phyloP scores from a whole-genome alignment of 1,284 basidiomycete species.

The Phylloboletellus chloephorus region DNA sequence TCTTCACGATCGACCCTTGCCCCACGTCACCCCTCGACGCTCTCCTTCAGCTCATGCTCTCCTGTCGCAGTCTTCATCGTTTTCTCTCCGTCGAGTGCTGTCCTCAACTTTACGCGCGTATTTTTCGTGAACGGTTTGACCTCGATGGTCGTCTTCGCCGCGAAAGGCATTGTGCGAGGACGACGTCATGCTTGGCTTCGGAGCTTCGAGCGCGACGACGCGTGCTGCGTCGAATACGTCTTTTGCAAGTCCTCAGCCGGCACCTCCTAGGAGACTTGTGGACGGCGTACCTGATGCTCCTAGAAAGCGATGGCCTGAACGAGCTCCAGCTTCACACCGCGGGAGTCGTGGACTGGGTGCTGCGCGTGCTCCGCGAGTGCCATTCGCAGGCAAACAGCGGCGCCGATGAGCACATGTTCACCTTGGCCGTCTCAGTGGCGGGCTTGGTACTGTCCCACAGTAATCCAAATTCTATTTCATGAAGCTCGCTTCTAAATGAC shows the following conservation, averaged over 20 bases:
- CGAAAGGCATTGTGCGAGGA: constrained; percentile 22
- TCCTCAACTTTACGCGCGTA: constrained; percentile 56
- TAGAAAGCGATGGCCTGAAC: constrained; percentile 45
- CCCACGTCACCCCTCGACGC: constrained; percentile 34
- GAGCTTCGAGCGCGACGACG: constrained; percentile 43
- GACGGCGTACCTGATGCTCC: constrained; percentile 46
- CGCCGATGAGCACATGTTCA: constrained; percentile 17
- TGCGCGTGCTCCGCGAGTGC: constrained; percentile 22
- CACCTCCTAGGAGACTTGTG: constrained; percentile 42
- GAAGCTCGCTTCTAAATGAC: constrained; percentile 22
- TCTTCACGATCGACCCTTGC: constrained; percentile 36
- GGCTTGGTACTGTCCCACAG: constrained; percentile 34
- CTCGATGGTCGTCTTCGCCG: constrained; percentile 36
- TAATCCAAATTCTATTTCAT: constrained; percentile 27
- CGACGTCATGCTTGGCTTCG: constrained; percentile 42
- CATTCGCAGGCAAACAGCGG: constrained; percentile 7
- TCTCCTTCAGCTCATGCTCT: constrained; percentile 41
- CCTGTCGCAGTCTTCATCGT: constrained; percentile 40
- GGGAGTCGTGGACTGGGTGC: constrained; percentile 34
- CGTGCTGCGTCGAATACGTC: constrained; percentile 41
- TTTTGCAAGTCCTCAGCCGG: constrained; percentile 29
- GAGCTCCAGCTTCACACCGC: constrained; percentile 37
- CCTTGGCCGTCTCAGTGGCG: constrained; percentile 32
- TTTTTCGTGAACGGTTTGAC: constrained; percentile 57
- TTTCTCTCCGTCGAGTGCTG: constrained; percentile 40